Percentiles rank a stretch among this genome's conserved stretches.
phyloP scores from a whole-genome alignment of 2,329 filamentous ascomycete genomes.

The Hymenoscyphus fructigenus region DNA sequence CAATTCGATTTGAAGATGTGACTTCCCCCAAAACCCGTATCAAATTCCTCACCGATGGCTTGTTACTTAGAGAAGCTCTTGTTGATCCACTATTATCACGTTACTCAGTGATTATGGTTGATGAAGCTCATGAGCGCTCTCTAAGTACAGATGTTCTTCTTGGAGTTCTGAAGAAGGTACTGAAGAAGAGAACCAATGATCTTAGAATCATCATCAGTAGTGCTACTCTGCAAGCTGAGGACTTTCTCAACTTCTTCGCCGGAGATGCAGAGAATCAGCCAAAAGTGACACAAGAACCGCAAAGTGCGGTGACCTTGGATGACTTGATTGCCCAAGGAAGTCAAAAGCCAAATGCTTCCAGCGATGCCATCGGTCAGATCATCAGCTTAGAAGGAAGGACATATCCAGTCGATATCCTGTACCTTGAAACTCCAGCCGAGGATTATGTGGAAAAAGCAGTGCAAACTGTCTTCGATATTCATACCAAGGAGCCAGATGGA shows the following conservation, averaged over 20 bases:
- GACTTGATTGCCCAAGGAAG: constrained; percentile 31
- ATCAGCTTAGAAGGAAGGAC: constrained; percentile 84
- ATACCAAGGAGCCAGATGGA: constrained; percentile 74
- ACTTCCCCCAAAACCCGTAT: constrained; percentile 83
- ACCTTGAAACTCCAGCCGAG: constrained; percentile 73
- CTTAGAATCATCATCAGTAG: constrained; percentile 88
- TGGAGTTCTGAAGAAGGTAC: constrained; percentile 87
- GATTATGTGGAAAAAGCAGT: constrained; percentile 85
- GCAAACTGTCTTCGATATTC: constrained; percentile 83
- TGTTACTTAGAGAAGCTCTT: constrained; percentile 86
- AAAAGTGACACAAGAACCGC: constrained; percentile 30
- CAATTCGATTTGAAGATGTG: constrained; percentile 87
- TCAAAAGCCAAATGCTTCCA: constrained; percentile 27
- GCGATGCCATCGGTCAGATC: constrained; percentile 55
- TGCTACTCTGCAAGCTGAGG: constrained; percentile 87
- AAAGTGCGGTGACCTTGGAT: constrained; percentile 40
- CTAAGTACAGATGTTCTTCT: constrained; percentile 89
- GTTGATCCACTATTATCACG: constrained; percentile 87
- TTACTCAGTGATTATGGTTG: constrained; percentile 96
- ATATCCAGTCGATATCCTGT: constrained; percentile 85
- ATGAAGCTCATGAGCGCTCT: constrained; percentile 93
- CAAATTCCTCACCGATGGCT: constrained; percentile 93
- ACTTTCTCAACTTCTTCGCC: constrained; percentile 77
- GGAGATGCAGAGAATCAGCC: constrained; percentile 38
- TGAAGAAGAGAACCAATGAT: constrained; percentile 69